Evolutionary conservation across 2,329 filamentous ascomycete species (phyloP), one percentile per base, ranked within the genome.

Genomic region (Xylaria sp.): DNA sequence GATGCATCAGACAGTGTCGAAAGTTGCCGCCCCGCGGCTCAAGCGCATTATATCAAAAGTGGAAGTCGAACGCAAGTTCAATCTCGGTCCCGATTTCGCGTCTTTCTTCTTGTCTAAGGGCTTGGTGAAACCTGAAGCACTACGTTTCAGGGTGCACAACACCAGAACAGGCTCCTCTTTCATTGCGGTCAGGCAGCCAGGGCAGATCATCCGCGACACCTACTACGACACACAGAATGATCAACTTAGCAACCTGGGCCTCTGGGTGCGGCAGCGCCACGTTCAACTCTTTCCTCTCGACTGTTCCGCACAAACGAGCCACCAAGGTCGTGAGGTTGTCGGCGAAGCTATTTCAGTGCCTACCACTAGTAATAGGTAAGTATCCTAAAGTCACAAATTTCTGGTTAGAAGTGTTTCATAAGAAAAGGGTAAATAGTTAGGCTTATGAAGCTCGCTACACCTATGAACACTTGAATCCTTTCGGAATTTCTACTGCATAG

Each of bases 31-130:
- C 51, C 50, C n/a, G 48, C 35, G 50, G 47, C 48, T 72, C 0
- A 65, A 57, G 55, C 70, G 71, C 29, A 66, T 73, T 25, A 63
- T 70, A 50, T 73, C 71, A 6, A 72, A 69, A 29, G 61, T 73
- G 21, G 71, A 73, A 62, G 69, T 73, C 23, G 71, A 72, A 51
- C 71, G 70, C 57, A 72, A 72, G 58, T 73, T 73, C 57, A 72
- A 69, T 50, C 70, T 51, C 1, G 68, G 70, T 18, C 65, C 65
- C 2, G 66, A 61, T n/a, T 72, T 73, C 57, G 40, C 50, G 16
- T 69, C 66, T 42, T 23, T 51, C n/a, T 69, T 66, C 54, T 37
- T 63, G 21, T 42, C 29, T 53, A 23, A 48, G 0, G 40, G 47
- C 25, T 21, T 16, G 18, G 5, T 53, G 18, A 47, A 12, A 25